Conservation (phyloP, 2,329 filamentous ascomycete genomes). For the Calonectria leucothoes region DNA sequence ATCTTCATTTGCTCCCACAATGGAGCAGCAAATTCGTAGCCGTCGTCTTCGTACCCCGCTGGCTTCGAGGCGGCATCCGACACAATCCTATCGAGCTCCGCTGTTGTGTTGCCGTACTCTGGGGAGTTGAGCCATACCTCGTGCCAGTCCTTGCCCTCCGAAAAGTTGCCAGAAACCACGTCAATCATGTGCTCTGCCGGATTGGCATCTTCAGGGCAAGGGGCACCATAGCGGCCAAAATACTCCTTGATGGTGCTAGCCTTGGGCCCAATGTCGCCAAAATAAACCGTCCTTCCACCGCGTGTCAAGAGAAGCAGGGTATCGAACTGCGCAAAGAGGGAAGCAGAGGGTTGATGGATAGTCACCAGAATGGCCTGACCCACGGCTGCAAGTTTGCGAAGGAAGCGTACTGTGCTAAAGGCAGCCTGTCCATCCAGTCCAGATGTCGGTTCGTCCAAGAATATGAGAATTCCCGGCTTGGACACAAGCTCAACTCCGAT, state of each 20-base stretch:
- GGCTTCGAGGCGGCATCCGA: neutral
- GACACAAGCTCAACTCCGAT: constrained; percentile 72
- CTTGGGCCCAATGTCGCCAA: neutral
- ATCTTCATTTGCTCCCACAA: neutral
- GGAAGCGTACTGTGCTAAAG: constrained; percentile 49
- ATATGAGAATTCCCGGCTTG: constrained; percentile 69
- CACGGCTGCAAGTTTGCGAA: neutral
- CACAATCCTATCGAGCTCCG: neutral
- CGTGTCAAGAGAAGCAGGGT: neutral
- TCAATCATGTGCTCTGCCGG: neutral
- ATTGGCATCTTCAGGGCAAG: neutral
- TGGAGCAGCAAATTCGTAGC: neutral
- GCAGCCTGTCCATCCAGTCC: constrained; percentile 78
- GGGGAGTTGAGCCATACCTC: neutral
- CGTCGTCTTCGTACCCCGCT: neutral
- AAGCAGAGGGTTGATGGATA: neutral
- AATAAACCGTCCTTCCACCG: neutral
- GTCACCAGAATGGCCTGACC: neutral
- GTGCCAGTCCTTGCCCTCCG: neutral
- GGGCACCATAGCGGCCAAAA: neutral
- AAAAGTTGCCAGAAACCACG: neutral
- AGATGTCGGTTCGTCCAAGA: constrained; percentile 72
- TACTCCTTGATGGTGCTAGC: neutral
- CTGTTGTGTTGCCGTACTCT: neutral
- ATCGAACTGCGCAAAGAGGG: neutral